Evolutionary conservation across 2,329 filamentous ascomycete species (phyloP).

Genomic region (Thelonectria olida): DNA sequence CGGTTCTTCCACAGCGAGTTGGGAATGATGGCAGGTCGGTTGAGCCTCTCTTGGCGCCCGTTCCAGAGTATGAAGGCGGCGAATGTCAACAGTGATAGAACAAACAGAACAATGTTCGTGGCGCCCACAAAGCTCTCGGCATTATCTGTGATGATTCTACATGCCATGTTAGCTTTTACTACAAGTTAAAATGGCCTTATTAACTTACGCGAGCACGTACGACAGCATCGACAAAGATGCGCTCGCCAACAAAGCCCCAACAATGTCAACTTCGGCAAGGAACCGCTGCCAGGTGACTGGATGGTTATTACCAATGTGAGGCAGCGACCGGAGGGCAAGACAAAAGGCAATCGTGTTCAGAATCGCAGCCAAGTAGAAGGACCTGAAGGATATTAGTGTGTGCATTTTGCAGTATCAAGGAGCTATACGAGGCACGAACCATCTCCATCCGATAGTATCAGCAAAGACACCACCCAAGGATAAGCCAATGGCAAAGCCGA

Average conservation of each 20-base stretch:
- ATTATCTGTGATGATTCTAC: not conserved
- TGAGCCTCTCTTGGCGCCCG: conserved; percentile 51
- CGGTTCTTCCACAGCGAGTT: conserved; percentile 66
- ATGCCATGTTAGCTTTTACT: not conserved
- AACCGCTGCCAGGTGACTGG: not conserved
- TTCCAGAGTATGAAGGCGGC: conserved; percentile 62
- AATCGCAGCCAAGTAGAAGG: conserved; percentile 39
- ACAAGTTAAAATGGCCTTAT: not conserved
- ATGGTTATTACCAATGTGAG: not conserved
- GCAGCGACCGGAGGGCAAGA: conserved; percentile 4
- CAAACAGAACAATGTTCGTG: conserved; percentile 49
- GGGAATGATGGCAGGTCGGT: conserved; percentile 63
- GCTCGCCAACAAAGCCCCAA: conserved; percentile 55
- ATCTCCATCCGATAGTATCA: conserved; percentile 53
- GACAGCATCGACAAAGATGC: conserved; percentile 53
- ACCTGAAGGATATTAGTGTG: not conserved
- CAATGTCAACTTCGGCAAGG: conserved; percentile 55
- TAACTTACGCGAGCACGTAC: conserved; percentile 52
- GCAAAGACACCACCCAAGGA: conserved; percentile 50
- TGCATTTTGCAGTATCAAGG: too few relatives aligned
- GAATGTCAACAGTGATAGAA: conserved; percentile 49
- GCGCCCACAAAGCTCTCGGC: not conserved
- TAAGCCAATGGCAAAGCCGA: conserved; percentile 48
- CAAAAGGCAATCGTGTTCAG: conserved; percentile 16
- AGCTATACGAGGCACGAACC: conserved; percentile 23